phyloP scores from a whole-genome alignment of 1,139 yeast species.

The Yamadazyma triangularis region DNA sequence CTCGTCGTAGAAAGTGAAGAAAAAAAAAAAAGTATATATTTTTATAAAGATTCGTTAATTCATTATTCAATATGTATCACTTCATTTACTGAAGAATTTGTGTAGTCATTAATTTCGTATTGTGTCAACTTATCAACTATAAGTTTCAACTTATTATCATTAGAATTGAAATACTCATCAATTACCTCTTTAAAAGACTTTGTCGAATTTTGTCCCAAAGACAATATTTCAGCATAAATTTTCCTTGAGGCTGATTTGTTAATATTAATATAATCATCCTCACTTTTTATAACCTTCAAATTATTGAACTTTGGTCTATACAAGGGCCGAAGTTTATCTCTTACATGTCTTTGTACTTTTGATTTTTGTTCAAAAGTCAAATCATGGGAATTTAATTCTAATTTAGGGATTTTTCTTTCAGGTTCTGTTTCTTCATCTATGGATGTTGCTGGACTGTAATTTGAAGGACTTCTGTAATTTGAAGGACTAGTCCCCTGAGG shows the following conservation, averaged over 20 bases:
- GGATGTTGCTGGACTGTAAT: not conserved
- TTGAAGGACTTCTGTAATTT: not conserved
- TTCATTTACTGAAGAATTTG: not conserved
- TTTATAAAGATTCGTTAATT: too few species aligned
- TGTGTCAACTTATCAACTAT: constrained; percentile 22
- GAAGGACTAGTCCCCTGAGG: constrained; percentile 1
- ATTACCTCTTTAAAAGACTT: constrained; percentile 5
- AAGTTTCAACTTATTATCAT: constrained; percentile 13
- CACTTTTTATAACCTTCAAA: constrained; percentile 15
- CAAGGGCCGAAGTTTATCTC: constrained; percentile 46
- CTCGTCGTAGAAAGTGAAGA: constrained; percentile 42
- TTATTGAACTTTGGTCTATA: constrained; percentile 27
- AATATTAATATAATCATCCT: constrained; percentile 30
- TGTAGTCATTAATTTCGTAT: constrained; percentile 13
- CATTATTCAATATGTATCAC: too few species aligned
- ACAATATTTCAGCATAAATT: constrained; percentile 30
- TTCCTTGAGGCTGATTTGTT: constrained; percentile 39
- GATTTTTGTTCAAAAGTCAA: constrained; percentile 44
- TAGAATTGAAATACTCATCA: constrained; percentile 15
- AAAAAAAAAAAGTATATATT: too few species aligned
- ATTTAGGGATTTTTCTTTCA: not conserved
- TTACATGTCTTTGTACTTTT: constrained; percentile 48
- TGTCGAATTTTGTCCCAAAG: constrained; percentile 5
- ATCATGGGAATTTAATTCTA: constrained; percentile 10
- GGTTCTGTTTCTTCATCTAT: not conserved